Evolutionary conservation across 805 yeast genomes (phyloP), one percentile per base, ranked within the genome.

Genomic region (Starmerella davenportii): DNA sequence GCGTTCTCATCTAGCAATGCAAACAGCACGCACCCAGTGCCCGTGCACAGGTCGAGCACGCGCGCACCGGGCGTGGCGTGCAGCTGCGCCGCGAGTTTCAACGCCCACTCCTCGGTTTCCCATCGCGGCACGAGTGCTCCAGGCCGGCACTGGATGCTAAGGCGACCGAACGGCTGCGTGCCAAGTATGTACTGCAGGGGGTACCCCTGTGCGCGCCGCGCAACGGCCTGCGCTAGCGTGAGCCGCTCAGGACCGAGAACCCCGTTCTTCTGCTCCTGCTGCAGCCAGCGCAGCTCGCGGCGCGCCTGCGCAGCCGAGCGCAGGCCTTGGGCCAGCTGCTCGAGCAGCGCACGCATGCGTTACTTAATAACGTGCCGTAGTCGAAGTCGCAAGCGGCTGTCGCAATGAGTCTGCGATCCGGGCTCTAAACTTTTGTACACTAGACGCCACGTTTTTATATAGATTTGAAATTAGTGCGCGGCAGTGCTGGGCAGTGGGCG

Each of bases 91-190:
- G 61, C 56, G 17, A 78, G 52, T 39, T 64, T 64, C 21, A 60
- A 27, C 8, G 69, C 62, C 95, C 95, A 87, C 51, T 82, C 93
- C 54, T 87, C 96, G 0, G 98, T 87, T 53, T 87, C 98, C 78
- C 87, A 75, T 36, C 98, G 59, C 0, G 98, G 96, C 21, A 87
- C 85, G 43, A 87, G 59, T 2, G 82, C 95, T 0, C 73, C 73
- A 1, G 60, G 61, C 21, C 56, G 50, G 50, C 94, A 80, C 20
- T 50, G 40, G 3, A 87, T 65, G 11, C 69, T 70, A 36, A 87
- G 52, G 1, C 54, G 43, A 0, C 90, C 93, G 61, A 87, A 87
- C 1, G 96, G 96, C 57, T 85, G 95, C 0, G 72, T 59, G 0
- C 90, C 84, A 8, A 87, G 59, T 9, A 87, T 70, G 55, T 87